These are phyloP conservation scores for Trypanosoma conorhini DNA, from an alignment of 208 protist species.

Conservation along the genomic window DNA sequence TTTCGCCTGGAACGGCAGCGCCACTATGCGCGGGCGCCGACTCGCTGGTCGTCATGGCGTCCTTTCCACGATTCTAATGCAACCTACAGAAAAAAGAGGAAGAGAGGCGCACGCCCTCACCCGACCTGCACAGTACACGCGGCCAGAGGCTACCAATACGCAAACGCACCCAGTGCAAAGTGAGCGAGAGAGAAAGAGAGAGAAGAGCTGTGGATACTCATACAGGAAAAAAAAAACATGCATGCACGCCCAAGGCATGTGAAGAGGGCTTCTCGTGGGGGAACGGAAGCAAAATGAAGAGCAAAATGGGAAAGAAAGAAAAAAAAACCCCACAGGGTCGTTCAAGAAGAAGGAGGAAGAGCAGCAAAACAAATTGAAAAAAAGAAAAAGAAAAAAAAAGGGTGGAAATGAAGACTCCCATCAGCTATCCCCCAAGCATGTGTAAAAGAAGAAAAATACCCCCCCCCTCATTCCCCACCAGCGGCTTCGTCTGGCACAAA, in stretches of 20 bases:
- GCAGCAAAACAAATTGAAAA: not conserved
- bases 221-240: not conserved
- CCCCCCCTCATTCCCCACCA: not conserved
- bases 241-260: no score
- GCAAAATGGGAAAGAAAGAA: no score
- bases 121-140: not conserved
- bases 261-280: not conserved
- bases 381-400: not conserved
- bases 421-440: not conserved
- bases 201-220: not conserved
- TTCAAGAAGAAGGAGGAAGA: no score
- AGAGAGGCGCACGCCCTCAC: not conserved
- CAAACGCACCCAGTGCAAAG: not conserved
- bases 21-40: not conserved
- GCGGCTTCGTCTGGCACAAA: not conserved
- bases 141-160: not conserved
- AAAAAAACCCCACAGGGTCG: no score
- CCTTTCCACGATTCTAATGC: not conserved
- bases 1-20: not conserved
- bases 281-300: not conserved
- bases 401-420: slow-evolving; percentile 10
- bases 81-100: slow-evolving; percentile 12
- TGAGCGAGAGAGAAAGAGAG: slow-evolving; percentile 6
- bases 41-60: not conserved
- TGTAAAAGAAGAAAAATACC: not conserved